Evolutionary conservation across 1,284 basidiomycete species (phyloP).

Genomic region (Moniliophthora roreri): DNA sequence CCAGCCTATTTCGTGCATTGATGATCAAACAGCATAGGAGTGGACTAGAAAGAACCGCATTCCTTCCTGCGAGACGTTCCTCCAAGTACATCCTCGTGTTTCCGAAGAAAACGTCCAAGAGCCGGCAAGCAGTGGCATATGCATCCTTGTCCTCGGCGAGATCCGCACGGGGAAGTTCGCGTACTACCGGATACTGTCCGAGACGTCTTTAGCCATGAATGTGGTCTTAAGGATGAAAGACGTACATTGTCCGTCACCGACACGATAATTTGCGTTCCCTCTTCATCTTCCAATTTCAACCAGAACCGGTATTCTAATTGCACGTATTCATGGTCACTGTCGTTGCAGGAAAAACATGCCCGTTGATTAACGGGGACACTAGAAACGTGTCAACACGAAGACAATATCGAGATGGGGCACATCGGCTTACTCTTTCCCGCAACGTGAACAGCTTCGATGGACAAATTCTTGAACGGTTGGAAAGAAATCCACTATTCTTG

Average conservation of each 20-base stretch:
- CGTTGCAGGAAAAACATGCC: constrained; percentile 51
- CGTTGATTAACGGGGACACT: constrained; percentile 44
- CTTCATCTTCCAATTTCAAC: constrained; percentile 49
- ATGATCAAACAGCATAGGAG: background rate
- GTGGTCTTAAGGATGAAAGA: constrained; percentile 30
- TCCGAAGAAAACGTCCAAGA: constrained; percentile 44
- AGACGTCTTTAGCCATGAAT: constrained; percentile 4
- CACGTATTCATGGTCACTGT: constrained; percentile 48
- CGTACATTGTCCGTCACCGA: constrained; percentile 39
- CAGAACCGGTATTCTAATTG: constrained; percentile 47
- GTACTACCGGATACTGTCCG: constrained; percentile 41
- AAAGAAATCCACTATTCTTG: constrained; percentile 54
- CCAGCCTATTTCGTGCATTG: too few species aligned
- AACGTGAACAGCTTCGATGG: constrained; percentile 49
- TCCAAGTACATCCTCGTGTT: constrained; percentile 28
- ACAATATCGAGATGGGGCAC: background rate
- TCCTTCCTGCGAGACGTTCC: background rate
- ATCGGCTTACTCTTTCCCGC: constrained; percentile 45
- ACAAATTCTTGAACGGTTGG: constrained; percentile 52
- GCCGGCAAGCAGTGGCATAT: constrained; percentile 34
- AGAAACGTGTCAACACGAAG: constrained; percentile 9
- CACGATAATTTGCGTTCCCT: constrained; percentile 38
- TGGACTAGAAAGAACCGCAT: background rate
- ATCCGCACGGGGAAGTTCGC: constrained; percentile 41
- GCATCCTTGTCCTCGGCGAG: constrained; percentile 38